Conservation (phyloP, 1,284 basidiomycete species). For the Volvariella surrecta region DNA sequence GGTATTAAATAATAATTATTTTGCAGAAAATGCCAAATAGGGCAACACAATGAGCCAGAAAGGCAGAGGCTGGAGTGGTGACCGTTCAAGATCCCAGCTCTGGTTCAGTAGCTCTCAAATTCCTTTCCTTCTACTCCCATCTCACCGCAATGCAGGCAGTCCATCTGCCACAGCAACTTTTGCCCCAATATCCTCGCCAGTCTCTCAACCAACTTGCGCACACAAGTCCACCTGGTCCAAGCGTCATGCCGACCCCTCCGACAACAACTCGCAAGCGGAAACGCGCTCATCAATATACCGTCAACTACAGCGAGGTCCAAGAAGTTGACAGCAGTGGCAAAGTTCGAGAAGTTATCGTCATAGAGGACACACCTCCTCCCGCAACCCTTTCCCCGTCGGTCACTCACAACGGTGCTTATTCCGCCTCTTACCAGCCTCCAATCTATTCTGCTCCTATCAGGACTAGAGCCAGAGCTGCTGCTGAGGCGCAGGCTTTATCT, state of each 20-base stretch:
- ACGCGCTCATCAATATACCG: conserved; percentile 67
- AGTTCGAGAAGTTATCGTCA: conserved; percentile 77
- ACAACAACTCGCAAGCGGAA: conserved; percentile 72
- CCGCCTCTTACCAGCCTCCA: conserved; percentile 71
- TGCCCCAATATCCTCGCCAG: conserved; percentile 49
- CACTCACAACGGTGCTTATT: conserved; percentile 57
- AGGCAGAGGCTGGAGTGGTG: conserved; percentile 14
- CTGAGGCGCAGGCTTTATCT: conserved; percentile 68
- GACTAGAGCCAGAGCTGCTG: conserved; percentile 73
- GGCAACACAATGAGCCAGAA: conserved; percentile 20
- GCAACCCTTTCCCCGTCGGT: conserved; percentile 69
- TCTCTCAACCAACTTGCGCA: conserved; percentile 29
- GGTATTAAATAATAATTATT: no score
- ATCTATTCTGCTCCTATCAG: conserved; percentile 64
- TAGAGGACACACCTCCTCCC: conserved; percentile 78
- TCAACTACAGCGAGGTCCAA: conserved; percentile 78
- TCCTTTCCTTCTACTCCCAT: conserved; percentile 25
- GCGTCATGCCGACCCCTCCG: conserved; percentile 52
- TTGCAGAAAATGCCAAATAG: conserved; percentile 26
- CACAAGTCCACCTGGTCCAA: conserved; percentile 31
- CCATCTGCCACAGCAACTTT: conserved; percentile 47
- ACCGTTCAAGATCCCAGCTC: conserved; percentile 9
- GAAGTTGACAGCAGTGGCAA: conserved; percentile 70
- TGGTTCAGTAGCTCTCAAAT: background rate
- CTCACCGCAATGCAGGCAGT: conserved; percentile 58